A percentile compares a stretch with the other conserved stretches of the same genome.
These are phyloP conservation scores for Komagataella kurtzmanii DNA, from an alignment of 805 yeast genomes.

Conservation along the genomic window DNA sequence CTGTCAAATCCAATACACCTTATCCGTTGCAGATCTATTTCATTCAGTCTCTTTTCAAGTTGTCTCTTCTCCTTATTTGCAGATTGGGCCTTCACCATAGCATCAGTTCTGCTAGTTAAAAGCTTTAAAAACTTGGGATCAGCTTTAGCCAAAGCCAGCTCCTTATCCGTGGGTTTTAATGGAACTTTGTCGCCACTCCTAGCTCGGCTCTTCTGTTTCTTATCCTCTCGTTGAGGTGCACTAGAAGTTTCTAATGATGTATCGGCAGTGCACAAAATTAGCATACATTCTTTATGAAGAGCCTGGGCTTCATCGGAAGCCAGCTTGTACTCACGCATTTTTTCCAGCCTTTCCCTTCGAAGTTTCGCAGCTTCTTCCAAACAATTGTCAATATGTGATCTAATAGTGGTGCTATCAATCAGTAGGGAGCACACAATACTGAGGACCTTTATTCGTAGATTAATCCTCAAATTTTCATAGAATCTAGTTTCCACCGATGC, in stretches of 20 bases:
- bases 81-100: slow-evolving; percentile 26
- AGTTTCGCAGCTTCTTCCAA: slow-evolving; percentile 48
- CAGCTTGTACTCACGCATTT: slow-evolving; percentile 43
- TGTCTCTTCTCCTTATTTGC: slow-evolving; percentile 33
- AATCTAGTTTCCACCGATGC: slow-evolving; percentile 39
- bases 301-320: slow-evolving; percentile 36
- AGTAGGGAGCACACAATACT: slow-evolving; percentile 53
- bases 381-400: slow-evolving; percentile 54
- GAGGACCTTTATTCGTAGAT: slow-evolving; percentile 42
- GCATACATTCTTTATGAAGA: slow-evolving; percentile 26
- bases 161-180: slow-evolving; percentile 19
- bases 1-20: slow-evolving; percentile 73
- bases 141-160: slow-evolving; percentile 22
- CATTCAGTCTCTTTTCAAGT: slow-evolving; percentile 49
- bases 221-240: slow-evolving; percentile 8
- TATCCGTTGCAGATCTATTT: slow-evolving; percentile 67
- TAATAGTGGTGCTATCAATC: slow-evolving; percentile 40
- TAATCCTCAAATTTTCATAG: slow-evolving; percentile 33
- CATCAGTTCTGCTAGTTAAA: slow-evolving; percentile 30
- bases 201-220: slow-evolving; percentile 11
- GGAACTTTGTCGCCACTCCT: slow-evolving; percentile 7
- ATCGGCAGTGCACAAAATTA: slow-evolving; percentile 7
- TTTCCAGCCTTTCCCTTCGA: slow-evolving; percentile 56
- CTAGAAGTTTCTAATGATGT: neutral
- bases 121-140: slow-evolving; percentile 29